Evolutionary conservation across 2,329 filamentous ascomycete genomes (phyloP).

Genomic region (Pseudocercospora crystallina): DNA sequence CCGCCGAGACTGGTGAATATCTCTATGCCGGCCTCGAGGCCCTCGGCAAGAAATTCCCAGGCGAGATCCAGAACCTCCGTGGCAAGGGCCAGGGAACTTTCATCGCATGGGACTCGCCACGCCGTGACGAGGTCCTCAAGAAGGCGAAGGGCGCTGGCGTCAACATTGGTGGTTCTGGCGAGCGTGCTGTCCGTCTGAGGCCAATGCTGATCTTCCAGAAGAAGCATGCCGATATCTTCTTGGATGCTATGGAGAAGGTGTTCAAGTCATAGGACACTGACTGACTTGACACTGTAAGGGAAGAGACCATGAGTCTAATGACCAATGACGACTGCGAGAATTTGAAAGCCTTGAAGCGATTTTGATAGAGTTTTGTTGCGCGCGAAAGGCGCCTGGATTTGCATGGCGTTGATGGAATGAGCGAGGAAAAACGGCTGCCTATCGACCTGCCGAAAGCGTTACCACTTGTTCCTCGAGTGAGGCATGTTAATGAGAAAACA

Average conservation of each 20-base stretch:
- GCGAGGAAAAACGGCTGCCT: not conserved
- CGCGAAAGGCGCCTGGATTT: conserved; percentile 4
- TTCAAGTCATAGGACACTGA: conserved; percentile 28
- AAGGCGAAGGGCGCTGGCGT: conserved; percentile 77
- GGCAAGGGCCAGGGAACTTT: conserved; percentile 89
- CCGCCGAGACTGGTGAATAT: conserved; percentile 75
- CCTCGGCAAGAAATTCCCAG: conserved; percentile 69
- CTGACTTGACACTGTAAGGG: not conserved
- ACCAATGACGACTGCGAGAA: conserved; percentile 4
- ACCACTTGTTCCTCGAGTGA: not conserved
- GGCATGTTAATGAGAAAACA: not conserved
- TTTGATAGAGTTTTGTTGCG: conserved; percentile 1
- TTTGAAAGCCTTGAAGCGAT: conserved; percentile 12
- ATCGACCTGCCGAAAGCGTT: not conserved
- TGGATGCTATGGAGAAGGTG: conserved; percentile 50
- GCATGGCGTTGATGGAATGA: conserved; percentile 13
- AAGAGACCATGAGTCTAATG: not conserved
- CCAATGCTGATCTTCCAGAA: conserved; percentile 94
- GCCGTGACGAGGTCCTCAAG: conserved; percentile 74
- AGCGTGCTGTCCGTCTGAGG: conserved; percentile 71
- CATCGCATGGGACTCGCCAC: conserved; percentile 84
- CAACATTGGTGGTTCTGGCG: conserved; percentile 84
- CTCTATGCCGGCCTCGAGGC: conserved; percentile 68
- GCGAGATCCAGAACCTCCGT: conserved; percentile 76
- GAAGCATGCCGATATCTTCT: conserved; percentile 81